Base-by-base conservation (phyloP, 163 green algal genomes). In the Coccomyxa subellipsoidea region DNA sequence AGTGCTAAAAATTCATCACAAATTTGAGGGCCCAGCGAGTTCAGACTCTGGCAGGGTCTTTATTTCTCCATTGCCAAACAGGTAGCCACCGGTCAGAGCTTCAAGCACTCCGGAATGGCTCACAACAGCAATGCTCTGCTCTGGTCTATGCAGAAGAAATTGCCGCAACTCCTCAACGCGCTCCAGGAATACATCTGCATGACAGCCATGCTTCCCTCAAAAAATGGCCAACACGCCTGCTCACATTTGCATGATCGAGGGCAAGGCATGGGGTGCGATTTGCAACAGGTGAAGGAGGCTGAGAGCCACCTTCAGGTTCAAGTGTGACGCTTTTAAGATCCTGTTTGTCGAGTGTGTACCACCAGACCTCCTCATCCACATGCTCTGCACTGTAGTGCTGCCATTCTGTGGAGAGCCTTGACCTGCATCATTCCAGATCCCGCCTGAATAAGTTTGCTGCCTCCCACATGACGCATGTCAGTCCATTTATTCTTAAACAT, bases 341-440 rank as follows among this genome's bases (percentile, higher is more conserved):
- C 23, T 47, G 25, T 8, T 40, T 47, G 37, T 34, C 32, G 7
- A 32, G 2, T 23, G 31, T 38, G 72, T 78, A 78, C 72, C 72
- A 78, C 72, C 72, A 78, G 31, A 78, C 21, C 72, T 78, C 72
- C 25, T 78, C 72, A 78, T 38, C 25, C 36, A 78, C 25, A n/a
- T 47, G 25, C 31, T 38, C 31, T n/a, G 31, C 31, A 34, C 32
- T 40, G 25, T 53, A 78, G 7, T 78, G 31, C 31, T 21, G 31
- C 36, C 37, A 78, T 2, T 39, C 37, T 78, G 2, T 59, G 8
- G 2, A 31, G 36, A 78, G 72, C 72, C 47, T 15, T 53, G 72
- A 34, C 72, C 72, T 78, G 72, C 72, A 78, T n/a, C 40, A 73
- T 12, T 18, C 18, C 69, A 77, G 21, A 25, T 39, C 15, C 18